A percentile compares a stretch with the other conserved stretches of the same genome.
phyloP scores from a whole-genome alignment of 2,329 filamentous ascomycete species.

The Clonostachys solani region DNA sequence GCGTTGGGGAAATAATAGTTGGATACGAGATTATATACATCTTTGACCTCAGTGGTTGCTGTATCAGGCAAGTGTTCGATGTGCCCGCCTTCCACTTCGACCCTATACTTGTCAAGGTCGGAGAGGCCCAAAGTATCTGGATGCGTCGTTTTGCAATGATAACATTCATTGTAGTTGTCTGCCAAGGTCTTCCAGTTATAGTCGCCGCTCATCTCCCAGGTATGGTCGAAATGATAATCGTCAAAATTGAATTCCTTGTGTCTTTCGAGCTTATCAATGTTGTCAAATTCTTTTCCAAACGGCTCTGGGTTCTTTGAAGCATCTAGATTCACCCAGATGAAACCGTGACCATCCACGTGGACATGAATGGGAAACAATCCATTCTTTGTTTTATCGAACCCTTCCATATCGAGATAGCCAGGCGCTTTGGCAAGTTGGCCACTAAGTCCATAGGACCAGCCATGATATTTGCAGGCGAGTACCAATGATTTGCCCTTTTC shows the following conservation, averaged over 20 bases:
- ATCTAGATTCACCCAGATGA: conserved; percentile 56
- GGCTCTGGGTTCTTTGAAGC: conserved; percentile 5
- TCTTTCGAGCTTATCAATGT: conserved; percentile 37
- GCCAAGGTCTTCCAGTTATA: conserved; percentile 56
- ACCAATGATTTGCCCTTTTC: conserved; percentile 45
- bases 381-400: conserved; percentile 53
- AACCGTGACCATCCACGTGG: conserved; percentile 46
- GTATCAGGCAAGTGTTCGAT: conserved; percentile 45
- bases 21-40: conserved; percentile 36
- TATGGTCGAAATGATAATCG: conserved; percentile 53
- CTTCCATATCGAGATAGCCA: conserved; percentile 47
- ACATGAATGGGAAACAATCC: conserved; percentile 50
- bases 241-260: conserved; percentile 43
- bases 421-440: conserved; percentile 57
- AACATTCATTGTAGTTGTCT: conserved; percentile 63
- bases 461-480: conserved; percentile 56
- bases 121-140: conserved; percentile 51
- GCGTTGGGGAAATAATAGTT: conserved; percentile 48
- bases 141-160: conserved; percentile 57
- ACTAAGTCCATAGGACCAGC: conserved; percentile 55
- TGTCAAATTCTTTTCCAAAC: conserved; percentile 48
- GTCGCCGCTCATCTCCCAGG: conserved; percentile 50
- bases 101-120: conserved; percentile 50
- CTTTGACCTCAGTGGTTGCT: conserved; percentile 39
- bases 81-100: conserved; percentile 40